Percentiles rank a stretch among this genome's conserved stretches.
Evolutionary conservation across 306 rosid species (phyloP).

Genomic region (cucumber (Cucumis sativus)): DNA sequence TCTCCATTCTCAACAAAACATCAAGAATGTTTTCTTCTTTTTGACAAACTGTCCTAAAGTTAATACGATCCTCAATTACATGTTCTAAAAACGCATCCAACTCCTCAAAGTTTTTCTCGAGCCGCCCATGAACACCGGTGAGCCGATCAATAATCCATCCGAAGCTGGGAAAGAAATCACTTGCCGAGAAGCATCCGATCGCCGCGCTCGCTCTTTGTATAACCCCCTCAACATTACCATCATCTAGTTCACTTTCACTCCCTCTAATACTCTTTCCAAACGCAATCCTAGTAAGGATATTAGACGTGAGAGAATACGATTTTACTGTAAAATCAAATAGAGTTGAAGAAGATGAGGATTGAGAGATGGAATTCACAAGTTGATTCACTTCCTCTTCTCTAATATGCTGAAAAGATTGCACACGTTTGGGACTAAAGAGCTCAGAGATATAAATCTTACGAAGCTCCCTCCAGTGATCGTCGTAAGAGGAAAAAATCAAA

Average conservation of each 20-base stretch:
- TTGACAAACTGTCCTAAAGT: neutral
- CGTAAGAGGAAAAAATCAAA: slow-evolving; percentile 17
- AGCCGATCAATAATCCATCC: neutral
- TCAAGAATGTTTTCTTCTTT: neutral
- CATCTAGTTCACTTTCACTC: neutral
- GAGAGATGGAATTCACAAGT: slow-evolving; percentile 4
- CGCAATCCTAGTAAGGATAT: neutral
- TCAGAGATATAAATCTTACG: slow-evolving; percentile 18
- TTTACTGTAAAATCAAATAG: slow-evolving; percentile 7
- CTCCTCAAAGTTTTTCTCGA: neutral
- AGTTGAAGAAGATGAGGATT: neutral
- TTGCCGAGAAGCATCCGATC: slow-evolving; percentile 21
- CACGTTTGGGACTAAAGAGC: slow-evolving; percentile 21
- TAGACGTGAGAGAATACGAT: neutral
- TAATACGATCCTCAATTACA: neutral
- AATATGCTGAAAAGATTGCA: slow-evolving; percentile 13
- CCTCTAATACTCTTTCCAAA: neutral
- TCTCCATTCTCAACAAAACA: neutral
- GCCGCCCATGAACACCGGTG: neutral
- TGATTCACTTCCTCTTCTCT: slow-evolving; percentile 20
- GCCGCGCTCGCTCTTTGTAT: neutral
- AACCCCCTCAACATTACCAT: neutral
- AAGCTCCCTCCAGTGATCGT: slow-evolving; percentile 31
- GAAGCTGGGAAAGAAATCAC: neutral
- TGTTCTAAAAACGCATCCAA: neutral